A percentile compares a stretch with the other conserved stretches of the same genome.
Evolutionary conservation across 805 yeast species (phyloP).

Genomic region (Candida sakaeoensis): DNA sequence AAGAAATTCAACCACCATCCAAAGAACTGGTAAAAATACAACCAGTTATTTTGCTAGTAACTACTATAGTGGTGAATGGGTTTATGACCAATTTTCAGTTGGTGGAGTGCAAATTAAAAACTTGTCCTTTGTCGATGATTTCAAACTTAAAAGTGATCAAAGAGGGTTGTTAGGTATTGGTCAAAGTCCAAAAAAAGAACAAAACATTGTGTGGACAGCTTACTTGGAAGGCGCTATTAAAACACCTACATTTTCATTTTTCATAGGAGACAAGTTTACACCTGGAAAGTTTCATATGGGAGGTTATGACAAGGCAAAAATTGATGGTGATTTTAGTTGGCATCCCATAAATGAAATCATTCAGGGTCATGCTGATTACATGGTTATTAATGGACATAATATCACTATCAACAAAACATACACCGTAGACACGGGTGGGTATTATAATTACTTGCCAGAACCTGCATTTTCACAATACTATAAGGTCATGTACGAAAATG

Average conservation of each 20-base stretch:
- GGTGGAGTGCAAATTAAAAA: background rate
- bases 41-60: background rate
- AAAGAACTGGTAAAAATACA: background rate
- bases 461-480: background rate
- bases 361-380: background rate
- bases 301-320: conserved; percentile 4
- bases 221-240: background rate
- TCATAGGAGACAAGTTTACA: background rate
- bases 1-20: background rate
- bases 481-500: background rate
- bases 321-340: conserved; percentile 2
- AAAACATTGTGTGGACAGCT: background rate
- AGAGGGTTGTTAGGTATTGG: background rate
- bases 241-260: background rate
- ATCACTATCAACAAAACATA: background rate
- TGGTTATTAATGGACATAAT: background rate
- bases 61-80: background rate
- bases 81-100: background rate
- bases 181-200: background rate
- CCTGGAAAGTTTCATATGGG: background rate
- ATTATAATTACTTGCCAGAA: background rate
- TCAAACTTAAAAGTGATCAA: background rate
- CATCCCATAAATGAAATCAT: background rate
- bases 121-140: background rate
- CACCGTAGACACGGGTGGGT: conserved; percentile 1